Evolutionary conservation across 1,284 basidiomycete genomes (phyloP).

Genomic region (Moniliophthora roreri): DNA sequence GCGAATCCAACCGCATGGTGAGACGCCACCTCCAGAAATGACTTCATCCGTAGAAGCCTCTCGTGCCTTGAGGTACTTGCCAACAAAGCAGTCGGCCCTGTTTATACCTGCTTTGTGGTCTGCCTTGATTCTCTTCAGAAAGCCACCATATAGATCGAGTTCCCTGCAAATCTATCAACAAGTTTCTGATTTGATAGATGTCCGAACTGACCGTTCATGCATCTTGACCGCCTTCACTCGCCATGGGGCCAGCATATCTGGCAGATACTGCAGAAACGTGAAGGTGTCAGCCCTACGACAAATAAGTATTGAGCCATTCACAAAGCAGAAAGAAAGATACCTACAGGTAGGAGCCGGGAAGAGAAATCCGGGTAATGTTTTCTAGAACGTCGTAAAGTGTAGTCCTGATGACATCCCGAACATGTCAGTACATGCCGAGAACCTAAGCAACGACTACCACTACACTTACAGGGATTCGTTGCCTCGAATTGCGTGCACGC

Average conservation of each 20-base stretch:
- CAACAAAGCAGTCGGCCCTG: not conserved
- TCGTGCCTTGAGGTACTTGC: constrained; percentile 15
- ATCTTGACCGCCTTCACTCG: constrained; percentile 10
- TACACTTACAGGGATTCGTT: not conserved
- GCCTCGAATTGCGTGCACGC: not conserved
- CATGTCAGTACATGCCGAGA: not conserved
- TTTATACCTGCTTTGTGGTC: constrained; percentile 3
- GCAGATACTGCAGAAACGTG: not conserved
- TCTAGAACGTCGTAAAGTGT: not conserved
- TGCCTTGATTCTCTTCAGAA: constrained; percentile 5
- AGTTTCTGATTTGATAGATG: no score
- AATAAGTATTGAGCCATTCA: not conserved
- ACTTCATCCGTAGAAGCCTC: constrained; percentile 9
- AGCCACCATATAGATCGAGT: not conserved
- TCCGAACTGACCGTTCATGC: constrained; percentile 12
- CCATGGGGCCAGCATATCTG: not conserved
- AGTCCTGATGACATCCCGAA: not conserved
- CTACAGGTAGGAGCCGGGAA: not conserved
- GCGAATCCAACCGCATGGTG: constrained; percentile 18
- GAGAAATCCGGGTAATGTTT: not conserved
- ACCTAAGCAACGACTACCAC: not conserved
- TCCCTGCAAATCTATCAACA: not conserved
- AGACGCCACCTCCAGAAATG: constrained; percentile 16
- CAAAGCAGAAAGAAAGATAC: not conserved
- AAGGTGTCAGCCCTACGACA: not conserved